Evolutionary conservation across 768 basidiomycete genomes (phyloP).

Genomic region (Candolleomyces efflorescens): DNA sequence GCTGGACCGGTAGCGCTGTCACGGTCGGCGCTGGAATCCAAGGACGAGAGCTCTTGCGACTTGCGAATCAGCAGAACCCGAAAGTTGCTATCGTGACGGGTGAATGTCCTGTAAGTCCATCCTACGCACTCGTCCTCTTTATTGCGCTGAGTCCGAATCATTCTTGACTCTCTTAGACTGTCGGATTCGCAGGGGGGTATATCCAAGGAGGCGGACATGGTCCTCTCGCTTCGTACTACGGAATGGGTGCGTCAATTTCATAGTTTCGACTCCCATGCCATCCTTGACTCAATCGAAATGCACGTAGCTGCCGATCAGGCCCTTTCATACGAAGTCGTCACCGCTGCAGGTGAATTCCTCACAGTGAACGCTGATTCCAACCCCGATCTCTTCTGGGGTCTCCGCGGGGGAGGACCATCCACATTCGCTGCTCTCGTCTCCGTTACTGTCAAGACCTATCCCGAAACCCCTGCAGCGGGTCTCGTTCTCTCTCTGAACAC

Average conservation of each 20-base stretch:
- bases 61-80: slow-evolving; percentile 13
- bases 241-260: slow-evolving; percentile 13
- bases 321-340: slow-evolving; percentile 35
- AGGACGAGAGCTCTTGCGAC: slow-evolving; percentile 9
- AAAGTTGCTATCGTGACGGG: slow-evolving; percentile 13
- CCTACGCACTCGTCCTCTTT: no score
- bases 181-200: slow-evolving; percentile 39
- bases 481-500: slow-evolving; percentile 10
- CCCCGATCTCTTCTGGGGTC: slow-evolving; percentile 41
- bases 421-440: slow-evolving; percentile 12
- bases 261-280: not conserved
- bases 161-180: slow-evolving; percentile 16
- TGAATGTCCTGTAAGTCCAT: slow-evolving; percentile 13
- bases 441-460: slow-evolving; percentile 13
- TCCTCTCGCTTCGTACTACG: slow-evolving; percentile 13
- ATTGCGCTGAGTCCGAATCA: not conserved
- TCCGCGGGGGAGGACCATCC: slow-evolving; percentile 35
- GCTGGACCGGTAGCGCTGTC: slow-evolving; percentile 15
- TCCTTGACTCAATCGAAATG: not conserved
- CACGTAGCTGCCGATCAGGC: slow-evolving; percentile 21
- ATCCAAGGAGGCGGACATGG: slow-evolving; percentile 34
- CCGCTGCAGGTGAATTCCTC: slow-evolving; percentile 33
- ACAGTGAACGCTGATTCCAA: slow-evolving; percentile 35
- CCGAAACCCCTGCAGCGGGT: slow-evolving; percentile 13
- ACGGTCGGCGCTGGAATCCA: slow-evolving; percentile 18